Base-by-base conservation (phyloP, 495 filamentous ascomycete species). In the Talaromyces nanjingensis region DNA sequence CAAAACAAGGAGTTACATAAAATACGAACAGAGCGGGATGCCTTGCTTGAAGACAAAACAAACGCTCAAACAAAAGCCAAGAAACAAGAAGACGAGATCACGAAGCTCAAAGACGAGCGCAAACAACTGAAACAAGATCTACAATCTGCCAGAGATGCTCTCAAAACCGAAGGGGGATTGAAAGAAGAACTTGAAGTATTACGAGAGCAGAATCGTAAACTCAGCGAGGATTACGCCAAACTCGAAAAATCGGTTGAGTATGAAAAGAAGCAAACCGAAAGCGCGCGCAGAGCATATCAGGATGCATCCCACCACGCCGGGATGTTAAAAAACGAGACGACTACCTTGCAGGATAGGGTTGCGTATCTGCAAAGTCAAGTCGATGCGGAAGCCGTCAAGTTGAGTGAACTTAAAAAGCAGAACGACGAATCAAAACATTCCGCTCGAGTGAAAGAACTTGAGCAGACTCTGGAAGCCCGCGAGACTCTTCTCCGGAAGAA, bases 261-360 rank as follows among this genome's bases (percentile, higher is more conserved):
- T 20, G 80, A 86, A 63, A 81, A 77, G 71, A 83, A 80, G 37
- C 77, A 78, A 64, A 67, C 73, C 4, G 88, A 89, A 14, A 91
- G 86, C 70, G 77, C 77, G 37, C 82, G 86, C 53, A 75, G 79
- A 18, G 77, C 83, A 37, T 92, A 91, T 64, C 87, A 91, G 60
- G 76, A 79, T 37, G 85, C 86, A 0, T 89, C 87, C 14, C 84
- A 74, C 16, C 73, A 75, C 0, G 81, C 80, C 9, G 76, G 73
- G 16, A 81, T 85, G 45, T 72, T 83, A 18, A 71, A 71, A 16
- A 74, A 72, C 24, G 85, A 89, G 71, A 76, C 79, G 42, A 71
- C 76, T 11, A 72, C 72, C n/a, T 76, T 89, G 11, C 70, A 75
- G 39, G 69, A 68, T 9, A 74, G 78, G 42, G 80, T 84, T 37